phyloP scores from a whole-genome alignment of 1,284 basidiomycete species.

The Microbotryomycetes sp. region DNA sequence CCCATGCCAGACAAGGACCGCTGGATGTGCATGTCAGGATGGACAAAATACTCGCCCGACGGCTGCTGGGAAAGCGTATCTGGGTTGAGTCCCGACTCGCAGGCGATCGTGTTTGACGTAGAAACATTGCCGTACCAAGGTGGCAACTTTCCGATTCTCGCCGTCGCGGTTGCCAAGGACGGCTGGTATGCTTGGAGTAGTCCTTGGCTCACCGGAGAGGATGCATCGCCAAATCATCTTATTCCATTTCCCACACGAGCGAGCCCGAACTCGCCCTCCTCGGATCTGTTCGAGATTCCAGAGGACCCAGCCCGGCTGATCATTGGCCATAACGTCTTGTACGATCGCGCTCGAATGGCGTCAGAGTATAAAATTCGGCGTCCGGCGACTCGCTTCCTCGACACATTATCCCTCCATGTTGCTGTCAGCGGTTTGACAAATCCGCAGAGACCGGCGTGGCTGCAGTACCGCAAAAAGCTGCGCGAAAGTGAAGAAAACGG shows the following conservation, averaged over 20 bases:
- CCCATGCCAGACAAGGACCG: constrained; percentile 53
- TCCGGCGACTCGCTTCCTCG: constrained; percentile 74
- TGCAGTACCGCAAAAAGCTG: constrained; percentile 63
- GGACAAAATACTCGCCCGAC: constrained; percentile 68
- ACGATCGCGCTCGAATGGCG: constrained; percentile 73
- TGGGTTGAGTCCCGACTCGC: constrained; percentile 49
- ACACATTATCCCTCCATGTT: constrained; percentile 92
- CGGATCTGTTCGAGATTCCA: constrained; percentile 14
- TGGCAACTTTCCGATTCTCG: constrained; percentile 78
- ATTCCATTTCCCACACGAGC: constrained; percentile 58
- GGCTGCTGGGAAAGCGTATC: constrained; percentile 38
- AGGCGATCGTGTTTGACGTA: constrained; percentile 82
- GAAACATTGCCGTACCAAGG: constrained; percentile 77
- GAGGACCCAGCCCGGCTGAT: constrained; percentile 54
- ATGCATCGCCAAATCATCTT: constrained; percentile 59
- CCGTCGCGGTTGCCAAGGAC: constrained; percentile 71
- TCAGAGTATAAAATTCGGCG: constrained; percentile 75
- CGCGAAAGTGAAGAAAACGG: constrained; percentile 46
- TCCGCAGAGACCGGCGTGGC: constrained; percentile 89
- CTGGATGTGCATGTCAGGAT: constrained; percentile 73
- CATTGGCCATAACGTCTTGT: constrained; percentile 92
- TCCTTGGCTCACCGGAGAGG: constrained; percentile 75
- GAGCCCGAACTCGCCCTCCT: constrained; percentile 29
- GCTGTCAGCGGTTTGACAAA: constrained; percentile 92
- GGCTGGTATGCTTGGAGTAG: constrained; percentile 97